Percentiles rank a stretch among this genome's conserved stretches.
Conservation (phyloP, 768 basidiomycete genomes). For the Pleurotus tuber-regium region DNA sequence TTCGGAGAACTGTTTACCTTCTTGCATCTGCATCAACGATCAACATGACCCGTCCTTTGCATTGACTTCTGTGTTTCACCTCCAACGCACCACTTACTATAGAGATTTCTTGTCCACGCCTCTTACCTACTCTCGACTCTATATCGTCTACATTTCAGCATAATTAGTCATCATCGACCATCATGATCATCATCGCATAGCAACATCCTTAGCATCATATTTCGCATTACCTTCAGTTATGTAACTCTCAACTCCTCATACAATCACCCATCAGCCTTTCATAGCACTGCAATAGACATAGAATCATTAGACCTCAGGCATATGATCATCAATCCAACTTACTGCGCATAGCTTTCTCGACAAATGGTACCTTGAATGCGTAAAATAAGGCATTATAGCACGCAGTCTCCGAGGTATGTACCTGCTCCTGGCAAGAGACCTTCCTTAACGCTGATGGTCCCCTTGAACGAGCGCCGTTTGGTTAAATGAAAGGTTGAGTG, state of each 20-base stretch:
- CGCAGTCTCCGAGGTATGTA: background rate
- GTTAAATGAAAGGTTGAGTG: background rate
- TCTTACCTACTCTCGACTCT: background rate
- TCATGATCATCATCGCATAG: background rate
- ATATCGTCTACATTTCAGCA: background rate
- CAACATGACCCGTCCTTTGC: background rate
- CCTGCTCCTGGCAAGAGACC: conserved; percentile 1
- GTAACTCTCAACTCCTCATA: conserved; percentile 2
- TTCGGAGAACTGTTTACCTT: conserved; percentile 1
- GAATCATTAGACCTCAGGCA: conserved; percentile 3
- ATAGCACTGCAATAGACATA: conserved; percentile 6
- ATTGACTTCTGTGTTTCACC: too few relatives aligned
- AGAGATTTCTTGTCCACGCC: too few relatives aligned
- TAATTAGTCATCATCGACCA: background rate
- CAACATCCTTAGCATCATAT: background rate
- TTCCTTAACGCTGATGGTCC: conserved; percentile 7
- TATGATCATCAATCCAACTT: background rate
- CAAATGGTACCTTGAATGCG: too few relatives aligned
- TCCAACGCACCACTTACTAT: too few relatives aligned
- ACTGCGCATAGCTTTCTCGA: background rate
- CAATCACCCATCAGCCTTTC: conserved; percentile 5
- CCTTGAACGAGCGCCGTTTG: conserved; percentile 8
- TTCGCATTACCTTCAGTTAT: background rate
- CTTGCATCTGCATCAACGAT: background rate
- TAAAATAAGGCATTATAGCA: background rate